A percentile compares a stretch with the other conserved stretches of the same genome.
phyloP scores from a whole-genome alignment of 148 eudicot species.

The Tetragonia tetragonoides region DNA sequence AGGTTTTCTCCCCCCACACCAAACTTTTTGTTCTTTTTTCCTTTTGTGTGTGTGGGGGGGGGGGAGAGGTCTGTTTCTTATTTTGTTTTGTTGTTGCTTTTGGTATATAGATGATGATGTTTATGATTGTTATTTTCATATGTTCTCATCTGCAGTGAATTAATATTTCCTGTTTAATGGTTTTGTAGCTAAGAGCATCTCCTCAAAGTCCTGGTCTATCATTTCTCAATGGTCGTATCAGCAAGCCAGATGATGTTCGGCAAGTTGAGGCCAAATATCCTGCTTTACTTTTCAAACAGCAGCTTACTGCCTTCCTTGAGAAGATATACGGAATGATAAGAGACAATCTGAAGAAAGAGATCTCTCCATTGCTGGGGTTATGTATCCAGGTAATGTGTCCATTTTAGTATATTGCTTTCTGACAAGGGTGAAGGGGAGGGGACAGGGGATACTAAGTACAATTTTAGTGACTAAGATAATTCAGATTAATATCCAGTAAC shows the following conservation, averaged over 20 bases:
- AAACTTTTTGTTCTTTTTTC: neutral
- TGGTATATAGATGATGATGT: neutral
- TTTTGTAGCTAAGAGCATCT: conserved; percentile 64
- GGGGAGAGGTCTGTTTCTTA: neutral
- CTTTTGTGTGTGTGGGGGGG: neutral
- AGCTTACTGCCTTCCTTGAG: conserved; percentile 96
- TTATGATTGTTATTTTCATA: neutral
- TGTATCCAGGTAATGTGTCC: conserved; percentile 76
- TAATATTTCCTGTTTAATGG: neutral
- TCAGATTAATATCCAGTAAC: neutral
- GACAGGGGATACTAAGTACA: neutral
- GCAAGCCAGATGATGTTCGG: conserved; percentile 71
- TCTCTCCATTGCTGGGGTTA: conserved; percentile 86
- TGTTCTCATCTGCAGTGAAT: neutral
- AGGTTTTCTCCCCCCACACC: no score
- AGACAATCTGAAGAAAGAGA: conserved; percentile 94
- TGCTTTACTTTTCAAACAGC: conserved; percentile 94
- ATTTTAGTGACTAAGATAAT: neutral
- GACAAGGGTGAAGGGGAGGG: neutral
- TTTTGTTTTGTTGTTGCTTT: neutral
- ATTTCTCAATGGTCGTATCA: conserved; percentile 72
- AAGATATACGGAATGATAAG: conserved; percentile 97
- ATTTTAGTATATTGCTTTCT: neutral
- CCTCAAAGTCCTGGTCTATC: conserved; percentile 87
- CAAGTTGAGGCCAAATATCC: conserved; percentile 99